These are phyloP conservation scores for Bisporella sp. DNA, from an alignment of 2,329 filamentous ascomycete genomes.

Conservation along the genomic window DNA sequence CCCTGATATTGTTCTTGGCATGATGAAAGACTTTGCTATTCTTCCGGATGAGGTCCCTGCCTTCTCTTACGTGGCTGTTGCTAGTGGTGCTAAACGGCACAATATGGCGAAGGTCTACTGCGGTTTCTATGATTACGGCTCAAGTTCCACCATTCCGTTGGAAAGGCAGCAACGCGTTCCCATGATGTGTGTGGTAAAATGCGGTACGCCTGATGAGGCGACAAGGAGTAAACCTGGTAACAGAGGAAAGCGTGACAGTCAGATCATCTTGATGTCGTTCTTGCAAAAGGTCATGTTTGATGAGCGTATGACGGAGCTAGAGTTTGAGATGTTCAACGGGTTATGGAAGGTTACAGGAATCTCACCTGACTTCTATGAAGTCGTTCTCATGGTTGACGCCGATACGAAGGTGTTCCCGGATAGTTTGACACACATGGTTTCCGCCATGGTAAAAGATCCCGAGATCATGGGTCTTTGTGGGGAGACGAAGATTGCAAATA, in stretches of 20 bases:
- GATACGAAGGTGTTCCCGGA: conserved; percentile 99
- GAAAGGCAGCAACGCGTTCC: conserved; percentile 95
- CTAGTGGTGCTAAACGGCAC: conserved; percentile 92
- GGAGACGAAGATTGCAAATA: conserved; percentile 99
- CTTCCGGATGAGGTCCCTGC: conserved; percentile 75
- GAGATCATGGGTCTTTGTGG: conserved; percentile 99
- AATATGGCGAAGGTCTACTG: conserved; percentile 99
- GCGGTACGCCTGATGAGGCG: conserved; percentile 83
- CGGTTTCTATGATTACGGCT: conserved; percentile 95
- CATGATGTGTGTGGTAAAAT: conserved; percentile 96
- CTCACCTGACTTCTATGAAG: conserved; percentile 95
- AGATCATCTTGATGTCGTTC: conserved; percentile 99
- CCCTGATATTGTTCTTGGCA: conserved; percentile 80
- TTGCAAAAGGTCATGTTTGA: conserved; percentile 99
- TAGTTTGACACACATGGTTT: conserved; percentile 97
- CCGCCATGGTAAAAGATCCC: conserved; percentile 97
- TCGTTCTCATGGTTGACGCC: conserved; percentile 97
- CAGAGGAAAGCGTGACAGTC: conserved; percentile 96
- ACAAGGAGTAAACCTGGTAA: conserved; percentile 85
- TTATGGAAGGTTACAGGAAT: conserved; percentile 98
- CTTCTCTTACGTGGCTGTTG: conserved; percentile 94
- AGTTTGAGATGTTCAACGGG: conserved; percentile 99
- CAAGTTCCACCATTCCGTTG: conserved; percentile 66
- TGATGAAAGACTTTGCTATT: conserved; percentile 89
- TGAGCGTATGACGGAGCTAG: conserved; percentile 97